A percentile compares a stretch with the other conserved stretches of the same genome.
phyloP scores from a whole-genome alignment of 73 alveolate genomes.

The Paramecium octaurelia region DNA sequence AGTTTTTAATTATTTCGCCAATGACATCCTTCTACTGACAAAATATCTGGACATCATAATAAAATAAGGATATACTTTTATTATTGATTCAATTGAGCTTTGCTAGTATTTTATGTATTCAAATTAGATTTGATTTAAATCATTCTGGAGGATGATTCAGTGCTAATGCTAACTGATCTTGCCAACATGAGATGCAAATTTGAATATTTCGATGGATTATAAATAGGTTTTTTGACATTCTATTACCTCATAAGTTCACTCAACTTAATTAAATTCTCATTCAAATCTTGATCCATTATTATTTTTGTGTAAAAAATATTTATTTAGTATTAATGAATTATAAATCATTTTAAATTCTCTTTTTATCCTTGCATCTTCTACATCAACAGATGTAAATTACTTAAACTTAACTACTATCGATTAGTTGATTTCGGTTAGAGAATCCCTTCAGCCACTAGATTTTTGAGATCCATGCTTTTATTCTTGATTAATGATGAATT shows the following conservation, averaged over 20 bases:
- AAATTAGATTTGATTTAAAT: neutral
- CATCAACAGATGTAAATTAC: neutral
- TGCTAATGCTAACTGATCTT: neutral
- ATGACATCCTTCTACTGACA: neutral
- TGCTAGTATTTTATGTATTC: neutral
- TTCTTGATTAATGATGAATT: slow-evolving; percentile 1
- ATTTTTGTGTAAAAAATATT: neutral
- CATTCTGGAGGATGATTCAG: neutral
- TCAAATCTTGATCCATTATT: neutral
- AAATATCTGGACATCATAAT: neutral
- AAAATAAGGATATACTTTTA: neutral
- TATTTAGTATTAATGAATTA: neutral
- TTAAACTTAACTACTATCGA: neutral
- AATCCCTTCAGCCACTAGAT: neutral
- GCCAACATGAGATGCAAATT: neutral
- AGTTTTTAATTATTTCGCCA: neutral
- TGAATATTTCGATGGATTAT: neutral
- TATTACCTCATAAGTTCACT: neutral
- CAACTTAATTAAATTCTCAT: neutral
- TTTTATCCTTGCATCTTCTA: neutral
- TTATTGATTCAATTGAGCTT: neutral
- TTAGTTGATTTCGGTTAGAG: neutral
- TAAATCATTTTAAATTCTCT: neutral
- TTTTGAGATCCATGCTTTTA: slow-evolving; percentile 49
- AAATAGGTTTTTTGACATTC: neutral